Evolutionary conservation across 2,329 filamentous ascomycete genomes (phyloP), one percentile per base, ranked within the genome.

Genomic region (Fusarium ramigenum): DNA sequence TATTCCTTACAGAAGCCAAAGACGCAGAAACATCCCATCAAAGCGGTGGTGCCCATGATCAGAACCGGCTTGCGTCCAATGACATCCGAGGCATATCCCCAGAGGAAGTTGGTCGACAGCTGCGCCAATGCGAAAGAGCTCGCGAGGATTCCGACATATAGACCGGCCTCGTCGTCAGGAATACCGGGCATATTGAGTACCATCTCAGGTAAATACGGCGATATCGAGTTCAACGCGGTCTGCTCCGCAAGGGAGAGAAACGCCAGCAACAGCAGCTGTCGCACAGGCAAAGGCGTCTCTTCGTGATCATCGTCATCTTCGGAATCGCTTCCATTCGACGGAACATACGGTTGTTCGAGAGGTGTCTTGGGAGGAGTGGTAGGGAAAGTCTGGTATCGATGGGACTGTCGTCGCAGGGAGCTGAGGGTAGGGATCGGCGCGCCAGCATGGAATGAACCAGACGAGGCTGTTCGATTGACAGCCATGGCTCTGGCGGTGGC

Each of bases 211-310:
- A 99, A 89, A 82, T 99, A 99, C 2, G 96, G 96, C 16, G 93
- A 93, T 78, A 99, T 98, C 28, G 95, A 97, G 82, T 99, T 99
- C 79, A 99, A 88, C 1, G 96, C 96, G 0, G 96, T 98, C 85
- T 99, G 96, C 81, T 99, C 96, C 60, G 93, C 93, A 28, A 99
- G 87, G 11, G 95, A 95, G 68, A 99, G 93, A 73, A 98, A 85
- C 3, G 96, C 96, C 39, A 99, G 86, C 18, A 98, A 89, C 9
- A 91, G 88, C 69, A 99, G 91, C 84, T 98, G 96, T 75, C 87
- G 90, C 73, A 90, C 90, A 0, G 96, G 96, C 23, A 99, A 84
- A 0, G 96, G 95, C 4, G 94, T 93, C 73, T 90, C 87, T 73
- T 87, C 83, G 70, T 85, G 74, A n/a, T 83, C 83, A 47, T 79